Conservation (phyloP, 768 basidiomycete species). For the Tylopilus sp. region DNA sequence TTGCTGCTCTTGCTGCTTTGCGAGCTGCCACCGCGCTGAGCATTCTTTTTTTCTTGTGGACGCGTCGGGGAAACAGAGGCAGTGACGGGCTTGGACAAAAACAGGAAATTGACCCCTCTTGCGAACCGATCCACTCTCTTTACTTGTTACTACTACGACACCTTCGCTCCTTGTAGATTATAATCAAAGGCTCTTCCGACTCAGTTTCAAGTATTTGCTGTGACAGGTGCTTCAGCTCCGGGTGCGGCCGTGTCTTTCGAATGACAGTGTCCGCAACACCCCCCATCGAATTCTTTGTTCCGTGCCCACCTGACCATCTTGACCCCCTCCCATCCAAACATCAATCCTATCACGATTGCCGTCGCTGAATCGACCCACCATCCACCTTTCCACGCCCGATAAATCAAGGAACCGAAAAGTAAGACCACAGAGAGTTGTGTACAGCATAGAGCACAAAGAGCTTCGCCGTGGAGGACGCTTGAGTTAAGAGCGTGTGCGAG, state of each 20-base stretch:
- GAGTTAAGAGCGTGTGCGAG: conserved; percentile 44
- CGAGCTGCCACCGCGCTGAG: conserved; percentile 72
- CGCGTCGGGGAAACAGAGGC: no score
- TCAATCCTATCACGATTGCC: conserved; percentile 35
- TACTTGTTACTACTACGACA: no score
- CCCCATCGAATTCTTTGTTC: conserved; percentile 34
- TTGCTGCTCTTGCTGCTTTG: conserved; percentile 60
- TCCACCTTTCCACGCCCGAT: conserved; percentile 39
- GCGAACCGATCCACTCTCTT: no score
- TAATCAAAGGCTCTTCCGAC: background rate
- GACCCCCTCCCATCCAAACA: conserved; percentile 44
- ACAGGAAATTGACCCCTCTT: no score
- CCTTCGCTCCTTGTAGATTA: no score
- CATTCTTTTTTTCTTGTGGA: conserved; percentile 39
- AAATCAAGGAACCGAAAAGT: conserved; percentile 40
- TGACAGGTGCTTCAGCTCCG: background rate
- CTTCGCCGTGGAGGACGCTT: conserved; percentile 42
- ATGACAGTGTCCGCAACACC: conserved; percentile 31
- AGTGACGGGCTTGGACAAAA: no score
- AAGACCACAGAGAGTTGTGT: conserved; percentile 42
- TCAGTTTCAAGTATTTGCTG: no score
- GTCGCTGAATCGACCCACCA: conserved; percentile 51
- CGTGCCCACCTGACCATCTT: conserved; percentile 42
- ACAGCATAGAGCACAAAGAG: conserved; percentile 42
- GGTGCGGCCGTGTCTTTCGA: background rate